phyloP scores from a whole-genome alignment of 768 basidiomycete species.

The Pisolithus albus region DNA sequence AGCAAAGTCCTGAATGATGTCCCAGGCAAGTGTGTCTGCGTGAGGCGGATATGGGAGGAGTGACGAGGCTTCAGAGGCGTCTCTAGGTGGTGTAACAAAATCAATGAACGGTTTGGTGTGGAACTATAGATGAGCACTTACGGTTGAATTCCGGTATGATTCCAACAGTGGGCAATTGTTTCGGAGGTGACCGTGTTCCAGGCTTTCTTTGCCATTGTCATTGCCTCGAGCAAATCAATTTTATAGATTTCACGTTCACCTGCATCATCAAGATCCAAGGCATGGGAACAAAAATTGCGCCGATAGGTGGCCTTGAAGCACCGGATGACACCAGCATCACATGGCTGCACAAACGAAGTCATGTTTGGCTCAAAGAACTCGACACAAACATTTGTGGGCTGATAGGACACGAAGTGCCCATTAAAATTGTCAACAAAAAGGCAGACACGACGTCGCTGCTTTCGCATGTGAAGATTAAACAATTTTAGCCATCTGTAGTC shows the following conservation, averaged over 20 bases:
- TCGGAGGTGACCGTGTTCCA: constrained; percentile 23
- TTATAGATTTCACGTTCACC: constrained; percentile 30
- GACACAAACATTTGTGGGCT: constrained; percentile 1
- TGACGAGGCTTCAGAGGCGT: too few species aligned
- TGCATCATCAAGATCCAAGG: constrained; percentile 27
- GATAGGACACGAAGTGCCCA: constrained; percentile 1
- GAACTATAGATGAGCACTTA: neutral
- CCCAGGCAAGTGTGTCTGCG: constrained; percentile 1
- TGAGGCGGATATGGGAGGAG: neutral
- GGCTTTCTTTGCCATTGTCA: constrained; percentile 26
- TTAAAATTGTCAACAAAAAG: constrained; percentile 6
- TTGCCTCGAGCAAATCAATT: constrained; percentile 29
- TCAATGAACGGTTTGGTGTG: neutral
- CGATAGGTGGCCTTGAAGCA: constrained; percentile 35
- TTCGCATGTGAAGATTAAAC: constrained; percentile 13
- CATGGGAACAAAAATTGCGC: constrained; percentile 16
- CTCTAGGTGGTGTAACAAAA: neutral
- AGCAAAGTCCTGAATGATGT: constrained; percentile 10
- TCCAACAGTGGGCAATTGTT: constrained; percentile 34
- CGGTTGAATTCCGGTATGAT: constrained; percentile 22
- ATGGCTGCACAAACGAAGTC: constrained; percentile 32
- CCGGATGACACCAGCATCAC: constrained; percentile 7
- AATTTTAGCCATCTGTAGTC: constrained; percentile 19
- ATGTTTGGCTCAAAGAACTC: constrained; percentile 23
- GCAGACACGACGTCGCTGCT: constrained; percentile 7